phyloP scores from a whole-genome alignment of 495 filamentous ascomycete species.

The Penicillium paxilli region DNA sequence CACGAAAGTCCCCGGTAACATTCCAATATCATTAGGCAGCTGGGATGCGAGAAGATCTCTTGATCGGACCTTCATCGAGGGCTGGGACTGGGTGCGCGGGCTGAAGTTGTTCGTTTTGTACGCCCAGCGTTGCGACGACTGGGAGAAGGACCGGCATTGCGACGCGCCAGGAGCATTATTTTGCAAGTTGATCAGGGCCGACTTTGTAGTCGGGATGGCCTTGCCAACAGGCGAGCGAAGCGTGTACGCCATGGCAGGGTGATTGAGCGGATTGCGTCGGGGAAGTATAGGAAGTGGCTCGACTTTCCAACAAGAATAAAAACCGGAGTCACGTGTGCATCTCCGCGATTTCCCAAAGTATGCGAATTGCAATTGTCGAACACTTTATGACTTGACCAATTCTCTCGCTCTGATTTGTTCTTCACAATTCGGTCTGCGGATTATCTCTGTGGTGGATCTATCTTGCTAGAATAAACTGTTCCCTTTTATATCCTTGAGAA shows the following conservation, averaged over 20 bases:
- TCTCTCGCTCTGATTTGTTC: neutral
- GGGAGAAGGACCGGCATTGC: conserved; percentile 42
- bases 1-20: conserved; percentile 59
- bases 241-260: conserved; percentile 38
- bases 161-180: conserved; percentile 12
- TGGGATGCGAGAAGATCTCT: conserved; percentile 24
- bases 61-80: conserved; percentile 39
- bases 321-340: conserved; percentile 29
- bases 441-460: neutral
- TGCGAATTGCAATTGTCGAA: neutral
- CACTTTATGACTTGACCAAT: neutral
- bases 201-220: conserved; percentile 15
- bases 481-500: neutral
- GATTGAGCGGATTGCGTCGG: conserved; percentile 5
- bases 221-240: conserved; percentile 28
- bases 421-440: neutral
- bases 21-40: conserved; percentile 52
- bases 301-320: conserved; percentile 18
- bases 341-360: conserved; percentile 20
- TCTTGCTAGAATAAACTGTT: neutral
- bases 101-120: conserved; percentile 24
- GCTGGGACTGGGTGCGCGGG: conserved; percentile 29
- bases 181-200: conserved; percentile 12
- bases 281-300: neutral
- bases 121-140: conserved; percentile 28